Evolutionary conservation across 495 filamentous ascomycete species (phyloP), one percentile per base, ranked within the genome.

Genomic region (Hypoxylon perforatum): DNA sequence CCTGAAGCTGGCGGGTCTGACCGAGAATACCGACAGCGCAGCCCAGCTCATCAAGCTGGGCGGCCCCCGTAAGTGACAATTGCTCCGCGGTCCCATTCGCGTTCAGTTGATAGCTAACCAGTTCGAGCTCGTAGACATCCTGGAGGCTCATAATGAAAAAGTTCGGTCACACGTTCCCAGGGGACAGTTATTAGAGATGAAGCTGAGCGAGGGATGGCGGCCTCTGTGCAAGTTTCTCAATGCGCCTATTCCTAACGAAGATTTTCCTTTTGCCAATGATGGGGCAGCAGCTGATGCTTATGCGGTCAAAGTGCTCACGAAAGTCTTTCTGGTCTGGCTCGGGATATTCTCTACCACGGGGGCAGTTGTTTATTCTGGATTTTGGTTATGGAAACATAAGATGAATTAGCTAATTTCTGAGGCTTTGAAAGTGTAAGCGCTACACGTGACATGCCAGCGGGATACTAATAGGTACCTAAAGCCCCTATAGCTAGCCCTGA

Each of bases 141-240:
- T 67, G 12, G 45, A 53, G 21, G 61, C 55, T 11, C 60, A 60
- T 9, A 54, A 59, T 38, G 44, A 53, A 1, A 58, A 48, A 63
- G 56, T 84, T 21, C 71, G 77, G 54, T 65, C 73, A 9, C 56
- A 78, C 8, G 75, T 79, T 6, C 81, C 80, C 0, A 70, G 74
- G 51, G 78, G 73, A 2, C 71, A 71, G 21, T 59, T 83, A 57
- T 50, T 84, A 38, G 73, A 83, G 57, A 80, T 76, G 57, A 69
- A 79, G 12, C 57, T 81, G 1, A 73, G 61, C 39, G 72, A 77
- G 22, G 81, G 81, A 1, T 84, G 81, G 80, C 76, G 57, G 53
- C 78, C 80, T 8, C 47, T 84, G 12, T 83, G 81, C 55, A 36
- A 72, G 46, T 79, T 78, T 33, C 56, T 82, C 12, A 78, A 73